Evolutionary conservation across 208 protist genomes (phyloP), one percentile per base, ranked within the genome.

Genomic region (Crithidia brevicula): DNA sequence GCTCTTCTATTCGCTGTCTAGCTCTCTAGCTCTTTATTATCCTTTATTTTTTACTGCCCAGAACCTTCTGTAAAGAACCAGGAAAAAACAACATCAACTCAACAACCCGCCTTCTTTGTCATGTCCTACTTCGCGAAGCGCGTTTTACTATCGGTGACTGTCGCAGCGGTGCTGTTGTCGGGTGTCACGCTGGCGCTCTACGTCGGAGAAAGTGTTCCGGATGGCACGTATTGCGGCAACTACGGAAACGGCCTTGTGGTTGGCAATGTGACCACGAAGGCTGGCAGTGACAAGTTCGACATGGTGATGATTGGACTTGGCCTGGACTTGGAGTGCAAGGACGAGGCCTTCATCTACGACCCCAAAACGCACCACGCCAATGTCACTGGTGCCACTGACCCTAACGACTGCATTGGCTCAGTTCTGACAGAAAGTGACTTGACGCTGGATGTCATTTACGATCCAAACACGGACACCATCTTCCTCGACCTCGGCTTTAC

Each of bases 291-390:
- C 11, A 59, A 40, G 7, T 82, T 89, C 45, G 86, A 92, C 71
- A 77, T 94, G 49, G 50, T 54, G n/a, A 47, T 95, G 4, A 56
- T 62, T 16, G 79, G 62, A 2, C 75, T 87, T 67, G 83, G 77
- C 8, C 34, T 82, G 18, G 50, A 81, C 2, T 42, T 76, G 3
- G 0, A 68, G 11, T 95, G 90, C 74, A 73, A 79, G 34, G 42
- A 85, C 64, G 90, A 93, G 57, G 72, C 56, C 30, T 92, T 93
- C 47, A 72, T 64, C 16, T 95, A 92, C 65, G 72, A 95, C 57
- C 67, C 72, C 0, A 58, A 46, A 4, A 85, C 85, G 8, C 66
- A 87, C 53, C 30, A 65, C 3, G 70, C 80, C 2, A 62, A 47
- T 3, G 59, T 92, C 6, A 6, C 46, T 8, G 77, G 69, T 23